These are phyloP conservation scores for Aspergillus sclerotialis DNA, from an alignment of 2,329 filamentous ascomycete genomes.

Conservation along the genomic window DNA sequence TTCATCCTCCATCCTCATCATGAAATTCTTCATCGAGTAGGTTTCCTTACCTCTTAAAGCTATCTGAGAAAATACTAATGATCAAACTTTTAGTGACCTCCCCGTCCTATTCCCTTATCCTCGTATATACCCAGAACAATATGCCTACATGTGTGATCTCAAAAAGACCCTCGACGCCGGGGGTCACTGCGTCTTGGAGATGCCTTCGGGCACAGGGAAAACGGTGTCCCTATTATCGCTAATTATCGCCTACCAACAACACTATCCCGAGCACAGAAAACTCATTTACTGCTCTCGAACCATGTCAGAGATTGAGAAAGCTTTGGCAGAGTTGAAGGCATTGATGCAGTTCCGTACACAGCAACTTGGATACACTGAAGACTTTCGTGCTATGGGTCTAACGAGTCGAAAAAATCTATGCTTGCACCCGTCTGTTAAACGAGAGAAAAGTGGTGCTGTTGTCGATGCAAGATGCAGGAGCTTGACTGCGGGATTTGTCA, in stretches of 20 bases:
- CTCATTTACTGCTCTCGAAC: conserved; percentile 98
- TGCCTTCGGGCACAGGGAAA: conserved; percentile 98
- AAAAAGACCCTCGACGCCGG: conserved; percentile 86
- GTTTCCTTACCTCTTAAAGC: conserved; percentile 13
- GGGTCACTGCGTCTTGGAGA: conserved; percentile 94
- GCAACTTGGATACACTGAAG: conserved; percentile 82
- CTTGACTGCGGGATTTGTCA: conserved; percentile 91
- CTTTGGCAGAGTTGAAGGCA: conserved; percentile 79
- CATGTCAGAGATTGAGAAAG: conserved; percentile 99
- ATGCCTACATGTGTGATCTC: conserved; percentile 78
- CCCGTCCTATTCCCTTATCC: conserved; percentile 69
- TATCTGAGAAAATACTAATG: conserved; percentile 1
- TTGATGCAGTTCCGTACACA: conserved; percentile 92
- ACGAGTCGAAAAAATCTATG: conserved; percentile 97
- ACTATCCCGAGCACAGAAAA: conserved; percentile 87
- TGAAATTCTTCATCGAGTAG: conserved; percentile 75
- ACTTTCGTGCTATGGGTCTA: conserved; percentile 84
- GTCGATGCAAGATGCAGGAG: conserved; percentile 96
- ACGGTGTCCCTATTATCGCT: conserved; percentile 91
- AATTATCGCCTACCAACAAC: conserved; percentile 93
- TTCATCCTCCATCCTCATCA: conserved; percentile 37
- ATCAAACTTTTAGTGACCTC: conserved; percentile 46
- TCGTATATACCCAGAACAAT: conserved; percentile 66
- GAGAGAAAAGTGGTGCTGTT: conserved; percentile 88
- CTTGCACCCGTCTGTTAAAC: conserved; percentile 89